Conservation (phyloP, 2,329 filamentous ascomycete species). For the Huntiella abstrusa region DNA sequence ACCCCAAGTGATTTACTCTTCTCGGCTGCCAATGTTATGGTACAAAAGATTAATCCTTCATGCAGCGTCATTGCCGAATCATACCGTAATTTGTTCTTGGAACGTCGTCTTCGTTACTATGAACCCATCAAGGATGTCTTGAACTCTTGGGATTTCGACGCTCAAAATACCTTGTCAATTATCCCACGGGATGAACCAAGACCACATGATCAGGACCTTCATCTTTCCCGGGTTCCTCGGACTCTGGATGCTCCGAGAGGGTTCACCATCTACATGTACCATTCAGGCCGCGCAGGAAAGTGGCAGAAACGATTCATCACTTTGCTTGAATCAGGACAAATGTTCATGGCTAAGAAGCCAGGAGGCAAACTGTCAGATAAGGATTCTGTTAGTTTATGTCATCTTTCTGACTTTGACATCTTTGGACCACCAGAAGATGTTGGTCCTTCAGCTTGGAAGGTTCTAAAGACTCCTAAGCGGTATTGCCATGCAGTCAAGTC, state of each 20-base stretch:
- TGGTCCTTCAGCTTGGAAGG: conserved; percentile 27
- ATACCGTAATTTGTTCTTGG: conserved; percentile 57
- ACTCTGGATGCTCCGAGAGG: conserved; percentile 41
- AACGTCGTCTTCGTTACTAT: conserved; percentile 67
- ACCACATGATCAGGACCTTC: conserved; percentile 41
- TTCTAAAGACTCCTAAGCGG: conserved; percentile 67
- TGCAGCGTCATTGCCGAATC: conserved; percentile 59
- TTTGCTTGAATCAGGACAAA: conserved; percentile 54
- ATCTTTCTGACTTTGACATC: conserved; percentile 82
- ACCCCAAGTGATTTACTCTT: conserved; percentile 55
- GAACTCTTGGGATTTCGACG: conserved; percentile 80
- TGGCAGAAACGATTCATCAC: conserved; percentile 78
- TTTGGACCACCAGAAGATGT: conserved; percentile 46
- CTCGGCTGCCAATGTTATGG: conserved; percentile 43
- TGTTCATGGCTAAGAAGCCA: conserved; percentile 49
- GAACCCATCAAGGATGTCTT: conserved; percentile 73
- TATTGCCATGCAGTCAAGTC: conserved; percentile 79
- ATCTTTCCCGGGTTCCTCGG: conserved; percentile 42
- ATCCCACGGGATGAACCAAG: conserved; percentile 41
- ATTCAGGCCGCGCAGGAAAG: conserved; percentile 64
- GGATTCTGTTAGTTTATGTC: conserved; percentile 53
- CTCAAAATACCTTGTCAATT: conserved; percentile 49
- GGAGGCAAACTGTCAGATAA: conserved; percentile 41
- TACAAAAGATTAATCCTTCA: conserved; percentile 42
- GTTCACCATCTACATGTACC: conserved; percentile 52